Evolutionary conservation across 257 asterid species (phyloP), one percentile per base, ranked within the genome.

Genomic region (Nyctanthes arbortristis): DNA sequence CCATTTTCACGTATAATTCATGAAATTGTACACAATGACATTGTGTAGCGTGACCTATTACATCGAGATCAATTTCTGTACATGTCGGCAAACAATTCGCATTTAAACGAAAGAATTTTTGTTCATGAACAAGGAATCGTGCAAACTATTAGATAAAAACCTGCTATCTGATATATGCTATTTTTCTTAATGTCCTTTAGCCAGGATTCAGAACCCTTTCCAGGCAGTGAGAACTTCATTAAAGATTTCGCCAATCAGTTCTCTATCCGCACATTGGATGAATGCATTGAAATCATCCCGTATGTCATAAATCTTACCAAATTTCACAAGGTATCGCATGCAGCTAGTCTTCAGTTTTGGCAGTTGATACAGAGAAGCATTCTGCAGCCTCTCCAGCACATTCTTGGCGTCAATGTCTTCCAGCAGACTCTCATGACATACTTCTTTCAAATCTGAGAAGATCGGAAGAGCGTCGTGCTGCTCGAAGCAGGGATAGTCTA

Each of bases 381-480:
- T 89, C 74, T 89, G 96, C 33, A 92, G 90, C 82, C 98, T 83
- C 65, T 86, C 96, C 63, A 92, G 83, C 8, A 89, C 98, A 63
- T 92, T 92, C 80, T 64, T 78, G 5, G 86, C 58, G 12, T 92
- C 91, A 10, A 92, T 89, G 58, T 92, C 98, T 64, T 92, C 92
- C 55, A 92, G 24, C 37, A 92, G 72, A 32, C 98, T 92, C 45
- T 88, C 94, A 7, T 92, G 96, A 76, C 98, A 89, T 0, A 94
- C 85, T 75, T 88, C 98, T 63, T 92, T 92, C 75, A 92, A 67
- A 55, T 92, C 98, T 8, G 84, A 55, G 13, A 89, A n/a, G 70
- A 47, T 88, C 96, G 36, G 89, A 92, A 70, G n/a, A n/a, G 88
- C 89, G 64, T 92, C 96, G n/a, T 3, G 98, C 96, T 43, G 96